phyloP scores from a whole-genome alignment of 116 monocot species.

The Trichopus zeylanicus region DNA sequence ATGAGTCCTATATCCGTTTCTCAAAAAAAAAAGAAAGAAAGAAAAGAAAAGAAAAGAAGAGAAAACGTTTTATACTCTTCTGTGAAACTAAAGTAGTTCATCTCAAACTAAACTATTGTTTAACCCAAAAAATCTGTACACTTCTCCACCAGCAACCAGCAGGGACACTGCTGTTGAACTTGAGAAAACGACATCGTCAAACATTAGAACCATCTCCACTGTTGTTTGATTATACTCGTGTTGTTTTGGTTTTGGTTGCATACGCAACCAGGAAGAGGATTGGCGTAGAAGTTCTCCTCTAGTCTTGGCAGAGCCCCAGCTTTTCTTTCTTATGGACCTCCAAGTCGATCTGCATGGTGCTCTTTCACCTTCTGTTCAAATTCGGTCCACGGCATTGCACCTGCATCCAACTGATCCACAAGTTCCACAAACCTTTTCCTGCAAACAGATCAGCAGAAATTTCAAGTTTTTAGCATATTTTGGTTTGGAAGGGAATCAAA shows the following conservation, averaged over 20 bases:
- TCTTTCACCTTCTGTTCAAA: constrained; percentile 24
- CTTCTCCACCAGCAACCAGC: too few species aligned
- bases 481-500: neutral
- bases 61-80: too few species aligned
- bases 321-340: constrained; percentile 17
- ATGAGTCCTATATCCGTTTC: too few species aligned
- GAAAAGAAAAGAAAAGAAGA: too few species aligned
- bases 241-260: neutral
- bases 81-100: too few species aligned
- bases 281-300: constrained; percentile 11
- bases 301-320: neutral
- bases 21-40: too few species aligned
- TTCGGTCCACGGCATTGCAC: constrained; percentile 27
- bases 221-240: neutral
- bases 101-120: too few species aligned
- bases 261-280: constrained; percentile 5
- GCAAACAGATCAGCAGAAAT: constrained; percentile 3
- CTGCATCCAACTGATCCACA: constrained; percentile 37
- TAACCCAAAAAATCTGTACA: too few species aligned
- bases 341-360: constrained; percentile 30
- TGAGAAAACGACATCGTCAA: neutral
- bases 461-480: too few species aligned
- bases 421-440: constrained; percentile 31
- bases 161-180: neutral
- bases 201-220: neutral